phyloP scores from a whole-genome alignment of 2,329 filamentous ascomycete species.

The Mycosphaerella sp. region DNA sequence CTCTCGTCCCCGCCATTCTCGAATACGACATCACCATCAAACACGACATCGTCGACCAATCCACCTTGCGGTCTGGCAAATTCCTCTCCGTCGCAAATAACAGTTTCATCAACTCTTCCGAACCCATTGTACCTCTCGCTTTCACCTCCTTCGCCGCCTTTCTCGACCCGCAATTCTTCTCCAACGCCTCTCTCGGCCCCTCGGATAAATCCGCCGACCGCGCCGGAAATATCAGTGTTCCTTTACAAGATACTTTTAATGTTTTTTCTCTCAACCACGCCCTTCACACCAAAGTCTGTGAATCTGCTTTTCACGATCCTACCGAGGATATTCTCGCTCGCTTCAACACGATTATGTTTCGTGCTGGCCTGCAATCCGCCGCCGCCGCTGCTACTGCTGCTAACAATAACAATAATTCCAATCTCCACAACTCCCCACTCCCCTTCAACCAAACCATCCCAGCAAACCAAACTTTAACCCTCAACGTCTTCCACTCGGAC shows the following conservation, averaged over 20 bases:
- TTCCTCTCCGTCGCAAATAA: constrained; percentile 8
- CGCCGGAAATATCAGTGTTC: background rate
- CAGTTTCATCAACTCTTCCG: background rate
- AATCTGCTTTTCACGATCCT: background rate
- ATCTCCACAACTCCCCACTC: background rate
- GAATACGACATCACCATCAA: background rate
- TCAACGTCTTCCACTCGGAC: background rate
- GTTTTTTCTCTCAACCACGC: background rate
- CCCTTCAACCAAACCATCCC: background rate
- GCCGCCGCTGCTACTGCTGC: background rate
- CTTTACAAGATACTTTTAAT: background rate
- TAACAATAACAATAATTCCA: background rate
- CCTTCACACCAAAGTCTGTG: background rate
- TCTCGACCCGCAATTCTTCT: background rate
- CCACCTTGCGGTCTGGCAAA: background rate
- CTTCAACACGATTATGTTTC: constrained; percentile 1
- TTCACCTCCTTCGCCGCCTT: background rate
- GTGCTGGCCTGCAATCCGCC: background rate
- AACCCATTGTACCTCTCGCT: background rate
- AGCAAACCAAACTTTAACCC: background rate
- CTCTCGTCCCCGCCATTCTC: constrained; percentile 1
- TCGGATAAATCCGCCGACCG: background rate
- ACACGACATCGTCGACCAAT: background rate
- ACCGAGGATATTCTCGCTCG: background rate
- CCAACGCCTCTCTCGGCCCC: background rate